Percentiles rank a stretch among this genome's conserved stretches.
Evolutionary conservation across 2,329 filamentous ascomycete genomes (phyloP).

Genomic region (Lasiodiplodia sp.): DNA sequence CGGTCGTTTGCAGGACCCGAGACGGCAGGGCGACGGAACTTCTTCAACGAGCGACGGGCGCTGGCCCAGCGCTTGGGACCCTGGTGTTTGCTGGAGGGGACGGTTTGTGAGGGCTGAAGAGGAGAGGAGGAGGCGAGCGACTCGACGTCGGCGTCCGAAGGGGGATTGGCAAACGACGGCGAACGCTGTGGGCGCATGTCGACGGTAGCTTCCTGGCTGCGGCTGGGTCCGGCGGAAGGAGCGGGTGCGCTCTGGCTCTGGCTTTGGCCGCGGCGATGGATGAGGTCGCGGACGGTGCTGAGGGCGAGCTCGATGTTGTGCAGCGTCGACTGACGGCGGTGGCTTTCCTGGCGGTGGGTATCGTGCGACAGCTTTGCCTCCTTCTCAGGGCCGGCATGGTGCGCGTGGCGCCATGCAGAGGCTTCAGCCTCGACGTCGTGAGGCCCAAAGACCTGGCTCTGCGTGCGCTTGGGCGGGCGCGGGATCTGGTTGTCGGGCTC

Average conservation of each 20-base stretch:
- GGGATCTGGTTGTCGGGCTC: slow-evolving; percentile 39
- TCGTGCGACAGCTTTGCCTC: slow-evolving; percentile 29
- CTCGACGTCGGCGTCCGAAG: slow-evolving; percentile 26
- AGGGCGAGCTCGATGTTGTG: slow-evolving; percentile 29
- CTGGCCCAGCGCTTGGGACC: slow-evolving; percentile 28
- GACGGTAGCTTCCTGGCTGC: slow-evolving; percentile 22
- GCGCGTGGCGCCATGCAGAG: slow-evolving; percentile 18
- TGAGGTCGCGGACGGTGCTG: slow-evolving; percentile 27
- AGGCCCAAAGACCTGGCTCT: slow-evolving; percentile 45
- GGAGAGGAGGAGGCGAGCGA: slow-evolving; percentile 18
- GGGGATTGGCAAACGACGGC: slow-evolving; percentile 18
- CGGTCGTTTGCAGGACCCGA: slow-evolving; percentile 41
- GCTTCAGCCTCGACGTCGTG: slow-evolving; percentile 23
- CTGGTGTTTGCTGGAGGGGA: slow-evolving; percentile 15
- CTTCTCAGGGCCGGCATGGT: slow-evolving; percentile 28
- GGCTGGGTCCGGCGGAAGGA: slow-evolving; percentile 23
- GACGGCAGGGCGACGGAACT: slow-evolving; percentile 38
- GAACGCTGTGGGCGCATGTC: slow-evolving; percentile 26
- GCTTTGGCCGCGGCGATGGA: slow-evolving; percentile 17
- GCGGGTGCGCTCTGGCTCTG: slow-evolving; percentile 10
- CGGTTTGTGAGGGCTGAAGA: slow-evolving; percentile 20
- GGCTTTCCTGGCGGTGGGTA: slow-evolving; percentile 12
- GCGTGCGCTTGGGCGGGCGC: slow-evolving; percentile 43
- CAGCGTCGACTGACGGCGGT: slow-evolving; percentile 26
- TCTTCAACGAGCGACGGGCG: slow-evolving; percentile 22